phyloP scores from a whole-genome alignment of 108 stramenopile species.

The Poteriospumella lacustris region DNA sequence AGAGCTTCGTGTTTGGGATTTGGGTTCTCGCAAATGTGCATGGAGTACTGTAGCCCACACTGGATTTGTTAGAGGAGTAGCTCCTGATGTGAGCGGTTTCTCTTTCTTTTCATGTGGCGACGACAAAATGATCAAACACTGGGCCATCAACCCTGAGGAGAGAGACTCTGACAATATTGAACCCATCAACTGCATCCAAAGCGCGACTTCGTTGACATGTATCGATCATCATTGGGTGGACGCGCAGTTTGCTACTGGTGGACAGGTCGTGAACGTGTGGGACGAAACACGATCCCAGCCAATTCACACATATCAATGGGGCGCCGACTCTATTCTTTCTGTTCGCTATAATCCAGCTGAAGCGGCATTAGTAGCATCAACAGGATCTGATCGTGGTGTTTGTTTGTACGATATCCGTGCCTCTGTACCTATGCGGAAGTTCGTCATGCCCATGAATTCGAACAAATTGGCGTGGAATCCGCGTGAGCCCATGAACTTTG shows the following conservation, averaged over 20 bases:
- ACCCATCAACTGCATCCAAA: conserved; percentile 37
- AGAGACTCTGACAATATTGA: not conserved
- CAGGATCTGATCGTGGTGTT: conserved; percentile 78
- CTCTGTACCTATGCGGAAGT: conserved; percentile 76
- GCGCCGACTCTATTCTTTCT: conserved; percentile 78
- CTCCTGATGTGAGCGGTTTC: conserved; percentile 61
- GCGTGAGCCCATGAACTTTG: conserved; percentile 95
- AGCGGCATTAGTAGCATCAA: conserved; percentile 75
- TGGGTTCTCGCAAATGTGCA: conserved; percentile 68
- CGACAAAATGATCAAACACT: conserved; percentile 74
- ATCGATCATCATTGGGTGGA: conserved; percentile 88
- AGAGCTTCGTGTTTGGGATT: conserved; percentile 84
- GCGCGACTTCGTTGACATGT: conserved; percentile 62
- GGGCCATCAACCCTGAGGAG: conserved; percentile 44
- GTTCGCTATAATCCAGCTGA: conserved; percentile 94
- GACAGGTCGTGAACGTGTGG: conserved; percentile 85
- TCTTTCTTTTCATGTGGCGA: conserved; percentile 82
- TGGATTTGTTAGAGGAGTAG: conserved; percentile 53
- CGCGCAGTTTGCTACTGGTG: conserved; percentile 67
- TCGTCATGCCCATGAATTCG: conserved; percentile 76
- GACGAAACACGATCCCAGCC: conserved; percentile 71
- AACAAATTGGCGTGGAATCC: conserved; percentile 99
- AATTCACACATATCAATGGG: conserved; percentile 72
- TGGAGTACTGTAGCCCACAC: conserved; percentile 62
- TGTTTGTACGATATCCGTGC: conserved; percentile 85